Percentiles rank a stretch among this genome's conserved stretches.
These are phyloP conservation scores for Schizophyllum amplum DNA, from an alignment of 1,284 basidiomycete species.

Conservation along the genomic window DNA sequence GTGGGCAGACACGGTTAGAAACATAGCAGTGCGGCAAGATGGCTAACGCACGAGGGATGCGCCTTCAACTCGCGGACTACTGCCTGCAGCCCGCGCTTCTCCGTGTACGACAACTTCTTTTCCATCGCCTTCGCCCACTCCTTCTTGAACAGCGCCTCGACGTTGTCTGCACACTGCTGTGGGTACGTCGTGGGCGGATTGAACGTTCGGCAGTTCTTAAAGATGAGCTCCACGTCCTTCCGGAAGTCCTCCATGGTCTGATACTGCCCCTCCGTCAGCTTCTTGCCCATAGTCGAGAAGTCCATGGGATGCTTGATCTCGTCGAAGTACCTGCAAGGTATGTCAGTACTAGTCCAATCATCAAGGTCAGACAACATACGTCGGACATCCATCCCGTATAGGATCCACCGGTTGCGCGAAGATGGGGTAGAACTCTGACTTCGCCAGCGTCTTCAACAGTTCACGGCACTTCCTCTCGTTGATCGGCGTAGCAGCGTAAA, in stretches of 20 bases:
- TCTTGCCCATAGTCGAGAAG: constrained; percentile 76
- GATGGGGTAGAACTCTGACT: constrained; percentile 65
- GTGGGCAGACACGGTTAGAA: no score
- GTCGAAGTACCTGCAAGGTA: constrained; percentile 70
- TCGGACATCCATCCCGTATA: constrained; percentile 74
- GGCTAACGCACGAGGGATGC: constrained; percentile 58
- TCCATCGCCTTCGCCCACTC: constrained; percentile 83
- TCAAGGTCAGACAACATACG: constrained; percentile 43
- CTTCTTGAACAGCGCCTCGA: constrained; percentile 73
- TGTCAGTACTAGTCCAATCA: constrained; percentile 4
- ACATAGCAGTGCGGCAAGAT: no score
- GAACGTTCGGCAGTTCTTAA: constrained; percentile 85
- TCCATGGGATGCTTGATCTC: constrained; percentile 97
- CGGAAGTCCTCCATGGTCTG: constrained; percentile 76
- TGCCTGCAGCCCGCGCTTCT: constrained; percentile 75
- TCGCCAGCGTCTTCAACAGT: constrained; percentile 58
- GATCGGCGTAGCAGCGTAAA: constrained; percentile 39
- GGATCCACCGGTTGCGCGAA: constrained; percentile 89
- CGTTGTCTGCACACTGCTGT: constrained; percentile 58
- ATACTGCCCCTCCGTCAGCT: constrained; percentile 66
- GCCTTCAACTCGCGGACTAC: constrained; percentile 67
- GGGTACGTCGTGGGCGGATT: constrained; percentile 81
- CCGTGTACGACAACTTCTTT: constrained; percentile 67
- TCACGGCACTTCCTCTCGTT: constrained; percentile 78
- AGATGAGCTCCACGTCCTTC: constrained; percentile 77